These are phyloP conservation scores for Pyrus hybrid DNA, from an alignment of 331 rosid genomes.

Conservation along the genomic window DNA sequence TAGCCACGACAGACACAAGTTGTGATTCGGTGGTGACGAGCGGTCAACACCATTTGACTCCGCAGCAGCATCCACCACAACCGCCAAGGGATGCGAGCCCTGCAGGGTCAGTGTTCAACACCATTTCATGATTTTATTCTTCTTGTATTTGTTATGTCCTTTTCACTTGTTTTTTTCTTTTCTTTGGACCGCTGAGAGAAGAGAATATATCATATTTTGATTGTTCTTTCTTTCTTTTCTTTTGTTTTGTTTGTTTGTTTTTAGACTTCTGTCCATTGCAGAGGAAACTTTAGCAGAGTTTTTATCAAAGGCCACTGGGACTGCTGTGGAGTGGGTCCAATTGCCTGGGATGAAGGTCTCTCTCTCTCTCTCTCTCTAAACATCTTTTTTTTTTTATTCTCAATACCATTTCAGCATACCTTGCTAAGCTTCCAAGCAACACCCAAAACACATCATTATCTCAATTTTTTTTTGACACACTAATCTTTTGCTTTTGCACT, in stretches of 20 bases:
- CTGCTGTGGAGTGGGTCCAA: slow-evolving; percentile 99
- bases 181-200: not conserved
- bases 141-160: slow-evolving; percentile 11
- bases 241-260: slow-evolving; percentile 13
- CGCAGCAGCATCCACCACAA: slow-evolving; percentile 98
- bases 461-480: not conserved
- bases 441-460: slow-evolving; percentile 11
- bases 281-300: slow-evolving; percentile 99
- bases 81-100: slow-evolving; percentile 99
- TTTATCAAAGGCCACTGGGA: slow-evolving; percentile 99
- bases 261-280: slow-evolving; percentile 98
- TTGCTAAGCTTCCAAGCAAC: slow-evolving; percentile 38
- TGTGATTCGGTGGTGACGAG: slow-evolving; percentile 95
- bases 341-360: slow-evolving; percentile 99
- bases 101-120: slow-evolving; percentile 68
- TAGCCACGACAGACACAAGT: slow-evolving; percentile 89
- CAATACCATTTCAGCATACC: slow-evolving; percentile 5
- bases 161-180: not conserved
- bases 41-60: slow-evolving; percentile 85
- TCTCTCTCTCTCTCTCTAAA: not conserved
- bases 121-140: not conserved
- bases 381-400: slow-evolving; percentile 14
- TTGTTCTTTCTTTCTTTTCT: not conserved
- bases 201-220: too few relatives aligned
- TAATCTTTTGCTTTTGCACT: slow-evolving; percentile 1